Evolutionary conservation across 2,329 filamentous ascomycete species (phyloP).

Genomic region (Furcasterigmium sp.): DNA sequence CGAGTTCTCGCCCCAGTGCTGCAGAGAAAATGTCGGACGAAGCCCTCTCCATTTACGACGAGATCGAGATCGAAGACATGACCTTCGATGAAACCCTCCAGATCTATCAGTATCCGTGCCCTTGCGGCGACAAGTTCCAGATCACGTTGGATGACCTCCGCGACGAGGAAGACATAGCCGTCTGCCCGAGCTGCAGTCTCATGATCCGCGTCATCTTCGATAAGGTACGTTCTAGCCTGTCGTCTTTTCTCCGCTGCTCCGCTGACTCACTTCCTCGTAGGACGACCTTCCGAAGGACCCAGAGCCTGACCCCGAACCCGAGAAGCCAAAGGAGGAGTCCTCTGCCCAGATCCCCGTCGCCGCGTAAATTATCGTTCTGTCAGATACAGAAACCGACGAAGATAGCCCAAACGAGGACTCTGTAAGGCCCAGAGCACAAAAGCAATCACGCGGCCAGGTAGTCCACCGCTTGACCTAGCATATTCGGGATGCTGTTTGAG

Average conservation of each 20-base stretch:
- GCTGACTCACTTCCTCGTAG: constrained; percentile 18
- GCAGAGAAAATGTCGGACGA: constrained; percentile 61
- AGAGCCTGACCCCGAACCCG: constrained; percentile 23
- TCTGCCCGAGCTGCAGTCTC: constrained; percentile 93
- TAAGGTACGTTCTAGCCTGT: constrained; percentile 46
- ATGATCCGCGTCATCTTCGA: constrained; percentile 97
- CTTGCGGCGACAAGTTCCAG: constrained; percentile 95
- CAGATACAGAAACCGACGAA: background rate
- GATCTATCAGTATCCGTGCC: constrained; percentile 94
- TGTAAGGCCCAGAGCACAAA: no score
- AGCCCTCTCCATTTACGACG: constrained; percentile 78
- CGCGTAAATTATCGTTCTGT: constrained; percentile 26
- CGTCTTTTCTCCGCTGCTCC: background rate
- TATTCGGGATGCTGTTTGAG: no score
- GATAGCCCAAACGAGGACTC: no score
- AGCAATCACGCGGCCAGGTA: no score
- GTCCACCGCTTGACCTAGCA: no score
- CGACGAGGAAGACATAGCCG: constrained; percentile 89
- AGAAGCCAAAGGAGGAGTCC: constrained; percentile 16
- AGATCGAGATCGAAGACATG: constrained; percentile 99
- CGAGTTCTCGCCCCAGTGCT: background rate
- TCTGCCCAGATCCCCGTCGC: constrained; percentile 31
- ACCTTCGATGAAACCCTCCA: constrained; percentile 77
- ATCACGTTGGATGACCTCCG: constrained; percentile 78
- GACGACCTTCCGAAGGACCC: constrained; percentile 37